Evolutionary conservation across 2,329 filamentous ascomycete species (phyloP), one percentile per base, ranked within the genome.

Genomic region (Orbilia blumenaviensis): DNA sequence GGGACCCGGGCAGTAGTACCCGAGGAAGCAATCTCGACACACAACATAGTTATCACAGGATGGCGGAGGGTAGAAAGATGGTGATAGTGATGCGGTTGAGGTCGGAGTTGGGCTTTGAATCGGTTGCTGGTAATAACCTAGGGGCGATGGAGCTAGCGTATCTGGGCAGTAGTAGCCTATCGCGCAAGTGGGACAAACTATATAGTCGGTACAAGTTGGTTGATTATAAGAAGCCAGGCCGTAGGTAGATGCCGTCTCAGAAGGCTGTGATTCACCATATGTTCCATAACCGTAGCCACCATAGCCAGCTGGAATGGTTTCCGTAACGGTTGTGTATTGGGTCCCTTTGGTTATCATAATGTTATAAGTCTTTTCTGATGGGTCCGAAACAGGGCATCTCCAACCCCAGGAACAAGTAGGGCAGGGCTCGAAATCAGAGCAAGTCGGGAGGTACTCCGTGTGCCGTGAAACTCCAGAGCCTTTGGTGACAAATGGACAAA

Each of bases 101-200:
- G 52, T 41, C 25, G 61, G 34, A 16, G 7, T 50, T 21, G 54
- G 29, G 29, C 34, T 10, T 2, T 23, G 66, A 16, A n/a, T 42
- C 10, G 29, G 9, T 41, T 58, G 29, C 21, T 48, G 16, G 23
- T 74, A 74, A 21, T 66, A 66, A 6, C 29, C 27, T 2, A 61
- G 34, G 9, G 60, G 18, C n/a, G 60, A 48, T 16, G 52, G 32
- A 7, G 7, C 34, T 23, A 16, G 36, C 0, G 10, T 23, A 25
- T 8, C 48, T 50, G 71, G 71, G 32, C 71, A 75, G 23, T 68
- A 68, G 63, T 75, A 75, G 44, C 71, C 71, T n/a, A 68, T 2
- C 23, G 63, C 50, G 23, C 71, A 75, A 12, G 52, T 58, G 7
- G 63, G 44, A 27, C 71, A 68, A 23, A 75, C 63, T 21, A 75